Conservation (phyloP, 2,329 filamentous ascomycete genomes). For the Ophiobolus disseminans region DNA sequence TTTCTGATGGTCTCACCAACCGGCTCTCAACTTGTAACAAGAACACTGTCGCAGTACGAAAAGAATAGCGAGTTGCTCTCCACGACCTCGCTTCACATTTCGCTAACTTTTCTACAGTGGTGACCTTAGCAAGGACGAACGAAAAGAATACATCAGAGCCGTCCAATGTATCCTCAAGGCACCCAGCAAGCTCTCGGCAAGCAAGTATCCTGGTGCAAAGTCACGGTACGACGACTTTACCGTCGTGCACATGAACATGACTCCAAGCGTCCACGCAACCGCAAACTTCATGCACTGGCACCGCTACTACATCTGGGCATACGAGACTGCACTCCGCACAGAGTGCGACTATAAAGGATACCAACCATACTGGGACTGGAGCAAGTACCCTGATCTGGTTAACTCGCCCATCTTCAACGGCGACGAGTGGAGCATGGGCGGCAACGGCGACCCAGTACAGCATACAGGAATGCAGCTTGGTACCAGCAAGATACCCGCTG, state of each 20-base stretch:
- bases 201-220: conserved; percentile 40
- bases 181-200: conserved; percentile 34
- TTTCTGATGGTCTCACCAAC: conserved; percentile 34
- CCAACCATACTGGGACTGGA: conserved; percentile 63
- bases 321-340: conserved; percentile 50
- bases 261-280: conserved; percentile 34
- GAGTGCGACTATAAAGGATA: conserved; percentile 53
- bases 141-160: conserved; percentile 42
- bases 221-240: conserved; percentile 46
- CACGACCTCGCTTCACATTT: background rate
- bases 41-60: conserved; percentile 50
- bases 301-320: conserved; percentile 52
- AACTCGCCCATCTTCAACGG: conserved; percentile 64
- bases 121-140: conserved; percentile 37
- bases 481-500: conserved; percentile 50
- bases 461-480: conserved; percentile 23
- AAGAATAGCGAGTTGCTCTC: conserved; percentile 51
- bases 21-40: conserved; percentile 44
- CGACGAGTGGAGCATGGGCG: conserved; percentile 55
- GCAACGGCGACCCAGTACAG: conserved; percentile 53
- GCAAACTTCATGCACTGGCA: conserved; percentile 51
- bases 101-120: conserved; percentile 22
- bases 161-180: conserved; percentile 40
- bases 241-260: conserved; percentile 44
- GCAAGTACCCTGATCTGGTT: conserved; percentile 53